A percentile compares a stretch with the other conserved stretches of the same genome.
Conservation (phyloP, 306 rosid genomes). For the Coriaria nepalensis region DNA sequence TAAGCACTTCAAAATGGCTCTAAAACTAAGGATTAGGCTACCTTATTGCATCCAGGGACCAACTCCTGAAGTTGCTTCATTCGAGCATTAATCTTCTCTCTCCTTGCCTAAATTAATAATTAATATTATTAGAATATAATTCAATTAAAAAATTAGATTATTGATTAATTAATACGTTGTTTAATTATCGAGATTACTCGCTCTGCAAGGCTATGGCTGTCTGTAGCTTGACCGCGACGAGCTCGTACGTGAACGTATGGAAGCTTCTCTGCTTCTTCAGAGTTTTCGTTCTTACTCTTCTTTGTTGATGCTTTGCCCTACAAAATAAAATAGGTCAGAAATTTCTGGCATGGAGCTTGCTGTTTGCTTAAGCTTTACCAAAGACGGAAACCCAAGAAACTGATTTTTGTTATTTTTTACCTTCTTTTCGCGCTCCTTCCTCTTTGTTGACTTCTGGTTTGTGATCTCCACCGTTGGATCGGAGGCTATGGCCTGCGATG, state of each 20-base stretch:
- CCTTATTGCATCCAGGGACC: slow-evolving; percentile 99
- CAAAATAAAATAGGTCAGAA: neutral
- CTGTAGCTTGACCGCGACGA: slow-evolving; percentile 98
- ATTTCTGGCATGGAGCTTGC: neutral
- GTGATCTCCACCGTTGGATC: slow-evolving; percentile 41
- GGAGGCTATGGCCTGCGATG: slow-evolving; percentile 29
- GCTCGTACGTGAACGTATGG: slow-evolving; percentile 96
- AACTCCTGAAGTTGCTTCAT: slow-evolving; percentile 93
- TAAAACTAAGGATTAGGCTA: too few relatives aligned
- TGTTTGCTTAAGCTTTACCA: slow-evolving; percentile 11
- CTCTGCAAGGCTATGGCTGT: slow-evolving; percentile 97
- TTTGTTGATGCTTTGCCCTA: slow-evolving; percentile 60
- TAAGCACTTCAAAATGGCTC: too few relatives aligned
- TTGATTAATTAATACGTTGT: slow-evolving; percentile 9
- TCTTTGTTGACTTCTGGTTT: slow-evolving; percentile 49
- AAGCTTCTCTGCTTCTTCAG: slow-evolving; percentile 52
- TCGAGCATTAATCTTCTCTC: slow-evolving; percentile 97
- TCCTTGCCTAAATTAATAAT: slow-evolving; percentile 62
- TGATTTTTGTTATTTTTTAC: slow-evolving; percentile 19
- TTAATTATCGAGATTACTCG: slow-evolving; percentile 48
- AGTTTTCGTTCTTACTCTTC: slow-evolving; percentile 48
- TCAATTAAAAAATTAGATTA: slow-evolving; percentile 5
- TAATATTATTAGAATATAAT: neutral
- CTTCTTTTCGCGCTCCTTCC: slow-evolving; percentile 95
- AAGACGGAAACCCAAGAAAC: slow-evolving; percentile 32